These are phyloP conservation scores for Beauveria sp. DNA, from an alignment of 2,329 filamentous ascomycete genomes.

Conservation along the genomic window DNA sequence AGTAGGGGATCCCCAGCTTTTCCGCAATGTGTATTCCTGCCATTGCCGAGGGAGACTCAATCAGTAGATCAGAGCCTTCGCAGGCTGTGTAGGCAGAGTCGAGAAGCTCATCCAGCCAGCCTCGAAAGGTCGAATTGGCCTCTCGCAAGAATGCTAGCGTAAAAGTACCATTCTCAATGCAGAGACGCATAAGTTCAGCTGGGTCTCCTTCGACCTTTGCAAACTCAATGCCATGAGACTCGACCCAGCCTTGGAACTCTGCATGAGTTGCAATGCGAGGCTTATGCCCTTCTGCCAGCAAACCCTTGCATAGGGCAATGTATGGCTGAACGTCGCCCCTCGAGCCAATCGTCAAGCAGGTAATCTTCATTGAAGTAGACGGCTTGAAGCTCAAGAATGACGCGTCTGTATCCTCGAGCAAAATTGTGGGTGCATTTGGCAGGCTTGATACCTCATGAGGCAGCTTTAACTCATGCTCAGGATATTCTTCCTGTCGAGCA, in stretches of 20 bases:
- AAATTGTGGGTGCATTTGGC: conserved; percentile 61
- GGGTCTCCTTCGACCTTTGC: conserved; percentile 83
- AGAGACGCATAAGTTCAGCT: conserved; percentile 88
- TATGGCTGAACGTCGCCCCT: conserved; percentile 96
- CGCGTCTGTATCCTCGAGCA: conserved; percentile 83
- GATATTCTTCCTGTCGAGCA: conserved; percentile 52
- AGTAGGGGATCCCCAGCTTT: conserved; percentile 86
- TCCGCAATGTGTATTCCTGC: conserved; percentile 96
- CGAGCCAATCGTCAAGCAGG: conserved; percentile 92
- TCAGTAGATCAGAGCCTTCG: conserved; percentile 79
- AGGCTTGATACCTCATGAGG: conserved; percentile 38
- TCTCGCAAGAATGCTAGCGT: conserved; percentile 85
- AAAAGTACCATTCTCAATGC: conserved; percentile 96
- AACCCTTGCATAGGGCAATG: conserved; percentile 87
- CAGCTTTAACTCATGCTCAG: conserved; percentile 42
- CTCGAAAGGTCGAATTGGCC: conserved; percentile 78
- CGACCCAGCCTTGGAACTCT: conserved; percentile 85
- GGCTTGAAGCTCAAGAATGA: conserved; percentile 92
- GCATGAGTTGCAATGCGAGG: conserved; percentile 83
- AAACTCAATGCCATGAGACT: conserved; percentile 91
- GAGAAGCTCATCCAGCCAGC: conserved; percentile 89
- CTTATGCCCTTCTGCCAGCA: conserved; percentile 80
- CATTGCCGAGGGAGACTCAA: conserved; percentile 96
- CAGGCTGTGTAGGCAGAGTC: conserved; percentile 76
- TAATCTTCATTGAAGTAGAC: conserved; percentile 67